Percentiles rank a stretch among this genome's conserved stretches.
Conservation (phyloP, 345 rosid species). For the Dovyalis caffra region DNA sequence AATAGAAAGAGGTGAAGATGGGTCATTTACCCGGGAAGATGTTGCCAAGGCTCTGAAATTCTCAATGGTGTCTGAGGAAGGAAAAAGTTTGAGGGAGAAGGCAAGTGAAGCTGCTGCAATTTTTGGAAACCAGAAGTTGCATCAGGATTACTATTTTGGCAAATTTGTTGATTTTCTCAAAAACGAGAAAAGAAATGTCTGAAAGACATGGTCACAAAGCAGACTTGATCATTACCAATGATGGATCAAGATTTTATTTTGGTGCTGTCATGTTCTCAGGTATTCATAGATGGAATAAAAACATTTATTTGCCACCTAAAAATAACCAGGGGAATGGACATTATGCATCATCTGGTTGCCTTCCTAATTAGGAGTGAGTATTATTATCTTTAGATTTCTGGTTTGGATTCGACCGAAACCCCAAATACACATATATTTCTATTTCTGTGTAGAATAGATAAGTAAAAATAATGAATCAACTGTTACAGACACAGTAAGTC, state of each 20-base stretch:
- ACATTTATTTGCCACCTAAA: background rate
- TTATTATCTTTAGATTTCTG: too few species aligned
- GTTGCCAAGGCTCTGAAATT: conserved; percentile 19
- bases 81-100: background rate
- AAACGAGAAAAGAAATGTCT: background rate
- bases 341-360: background rate
- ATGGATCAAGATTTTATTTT: background rate
- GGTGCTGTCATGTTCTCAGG: background rate
- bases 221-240: background rate
- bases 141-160: conserved; percentile 8
- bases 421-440: too few species aligned
- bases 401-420: too few species aligned
- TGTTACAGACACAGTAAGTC: too few species aligned
- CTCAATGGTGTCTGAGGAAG: conserved; percentile 25
- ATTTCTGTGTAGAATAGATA: too few species aligned
- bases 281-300: background rate
- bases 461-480: too few species aligned
- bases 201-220: background rate
- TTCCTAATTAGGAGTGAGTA: too few species aligned
- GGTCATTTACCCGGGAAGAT: conserved; percentile 17
- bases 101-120: conserved; percentile 20
- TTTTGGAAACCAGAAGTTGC: conserved; percentile 20
- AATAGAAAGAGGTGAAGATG: conserved; percentile 27
- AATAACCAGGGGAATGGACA: background rate
- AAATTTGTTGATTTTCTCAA: conserved; percentile 23